Evolutionary conservation across 352 stramenopile genomes (phyloP), one percentile per base, ranked within the genome.

Genomic region (Phytopythium chamaehyphon): DNA sequence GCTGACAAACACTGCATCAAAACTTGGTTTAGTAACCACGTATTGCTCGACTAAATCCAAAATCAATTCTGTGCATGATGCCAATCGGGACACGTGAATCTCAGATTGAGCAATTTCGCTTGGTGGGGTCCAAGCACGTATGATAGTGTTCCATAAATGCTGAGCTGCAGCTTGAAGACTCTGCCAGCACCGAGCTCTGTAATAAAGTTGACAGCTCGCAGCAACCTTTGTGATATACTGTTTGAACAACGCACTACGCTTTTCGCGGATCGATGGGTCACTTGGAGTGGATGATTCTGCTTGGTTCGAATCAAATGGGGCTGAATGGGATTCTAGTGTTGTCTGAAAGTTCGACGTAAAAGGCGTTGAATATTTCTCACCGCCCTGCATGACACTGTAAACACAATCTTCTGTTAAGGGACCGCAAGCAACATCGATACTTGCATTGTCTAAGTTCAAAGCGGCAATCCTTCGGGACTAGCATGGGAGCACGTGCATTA

Each of bases 101-200:
- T 51, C 23, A 1, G 55, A 68, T 18, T 21, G 23, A 16, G 31
- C 43, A 11, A 75, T 59, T 51, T 37, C 51, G 63, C 57, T 74
- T 49, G 51, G 81, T n/a, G 77, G 57, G 5, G 82, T 35, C 81
- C 81, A 91, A 1, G 31, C 57, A 19, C 75, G 18, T 70, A 65
- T 87, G 35, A 90, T 55, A 1, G 61, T 62, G 38, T 86, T 88
- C 56, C 68, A 78, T 11, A 85, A 63, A 36, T 80, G 73, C 43
- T 90, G 76, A 18, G 54, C 53, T 2, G 56, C 69, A 7, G 61
- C 76, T 55, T 88, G 75, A 0, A 91, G 66, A 9, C 59, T 68
- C 45, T 83, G 73, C 76, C 78, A 90, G 15, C 71, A 75, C 10
- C 70, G 65, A 0, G 54, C 62, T 14, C 63, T 57, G 16, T 50